phyloP scores from a whole-genome alignment of 768 basidiomycete genomes.

The Leccinum uliginosum region DNA sequence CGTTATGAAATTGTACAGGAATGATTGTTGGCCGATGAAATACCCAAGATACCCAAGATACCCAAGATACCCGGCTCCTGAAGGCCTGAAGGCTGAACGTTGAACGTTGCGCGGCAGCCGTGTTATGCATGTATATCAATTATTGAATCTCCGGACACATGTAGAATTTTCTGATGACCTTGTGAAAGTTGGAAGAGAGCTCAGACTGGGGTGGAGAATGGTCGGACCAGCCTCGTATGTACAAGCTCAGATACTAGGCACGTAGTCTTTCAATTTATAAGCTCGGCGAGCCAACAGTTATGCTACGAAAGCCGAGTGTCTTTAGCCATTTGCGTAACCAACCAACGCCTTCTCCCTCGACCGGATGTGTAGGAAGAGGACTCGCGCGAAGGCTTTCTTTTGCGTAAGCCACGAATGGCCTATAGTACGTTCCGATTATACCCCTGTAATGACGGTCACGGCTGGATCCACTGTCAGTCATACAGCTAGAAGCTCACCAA shows the following conservation, averaged over 20 bases:
- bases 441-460: constrained; percentile 21
- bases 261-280: constrained; percentile 12
- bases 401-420: constrained; percentile 24
- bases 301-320: constrained; percentile 27
- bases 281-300: constrained; percentile 25
- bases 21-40: not conserved
- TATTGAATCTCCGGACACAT: not conserved
- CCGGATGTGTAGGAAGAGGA: constrained; percentile 9
- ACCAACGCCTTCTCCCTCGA: constrained; percentile 28
- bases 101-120: no score
- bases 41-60: not conserved
- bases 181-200: not conserved
- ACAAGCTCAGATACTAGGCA: not conserved
- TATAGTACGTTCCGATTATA: constrained; percentile 29
- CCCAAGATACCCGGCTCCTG: not conserved
- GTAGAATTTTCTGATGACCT: not conserved
- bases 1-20: not conserved
- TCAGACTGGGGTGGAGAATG: not conserved
- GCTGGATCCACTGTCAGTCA: not conserved
- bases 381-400: constrained; percentile 15
- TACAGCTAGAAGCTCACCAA: constrained; percentile 43
- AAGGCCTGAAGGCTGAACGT: not conserved
- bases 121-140: not conserved
- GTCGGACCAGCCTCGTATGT: not conserved
- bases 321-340: constrained; percentile 29